Conservation (phyloP, 2,329 filamentous ascomycete genomes). For the Colletotrichum lupini region DNA sequence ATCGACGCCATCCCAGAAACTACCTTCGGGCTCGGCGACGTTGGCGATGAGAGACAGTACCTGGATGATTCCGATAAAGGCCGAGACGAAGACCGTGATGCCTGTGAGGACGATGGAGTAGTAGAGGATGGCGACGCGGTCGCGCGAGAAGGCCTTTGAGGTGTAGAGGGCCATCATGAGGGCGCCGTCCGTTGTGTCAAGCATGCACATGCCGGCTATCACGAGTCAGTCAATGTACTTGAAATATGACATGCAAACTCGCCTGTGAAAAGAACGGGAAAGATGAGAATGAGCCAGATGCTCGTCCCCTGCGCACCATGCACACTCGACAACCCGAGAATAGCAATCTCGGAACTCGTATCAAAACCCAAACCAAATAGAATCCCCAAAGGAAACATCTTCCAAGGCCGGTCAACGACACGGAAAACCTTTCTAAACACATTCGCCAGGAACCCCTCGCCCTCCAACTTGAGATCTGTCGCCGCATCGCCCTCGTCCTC, state of each 20-base stretch:
- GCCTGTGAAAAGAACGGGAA: conserved; percentile 90
- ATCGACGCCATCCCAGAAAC: conserved; percentile 92
- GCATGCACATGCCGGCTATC: conserved; percentile 88
- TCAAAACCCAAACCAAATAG: conserved; percentile 95
- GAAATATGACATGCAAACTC: conserved; percentile 39
- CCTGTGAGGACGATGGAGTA: conserved; percentile 90
- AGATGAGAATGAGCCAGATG: conserved; percentile 94
- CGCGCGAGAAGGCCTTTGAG: conserved; percentile 79
- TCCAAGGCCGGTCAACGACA: conserved; percentile 83
- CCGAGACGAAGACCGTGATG: conserved; percentile 84
- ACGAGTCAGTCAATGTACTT: conserved; percentile 4
- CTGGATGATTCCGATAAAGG: conserved; percentile 88
- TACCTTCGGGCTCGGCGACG: conserved; percentile 76
- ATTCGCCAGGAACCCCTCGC: conserved; percentile 78
- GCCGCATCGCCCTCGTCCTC: conserved; percentile 45
- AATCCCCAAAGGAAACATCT: conserved; percentile 93
- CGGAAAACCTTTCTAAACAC: conserved; percentile 82
- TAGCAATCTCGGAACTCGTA: conserved; percentile 92
- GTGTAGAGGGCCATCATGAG: conserved; percentile 97
- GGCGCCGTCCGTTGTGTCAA: conserved; percentile 93
- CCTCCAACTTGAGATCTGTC: conserved; percentile 75
- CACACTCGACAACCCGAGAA: conserved; percentile 89
- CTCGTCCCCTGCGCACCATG: conserved; percentile 87
- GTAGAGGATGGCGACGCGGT: conserved; percentile 90
- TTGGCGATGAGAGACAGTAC: conserved; percentile 82